Evolutionary conservation across 371 early-diverging fungal species (phyloP), one percentile per base, ranked within the genome.

Genomic region (Mucor irregularis): DNA sequence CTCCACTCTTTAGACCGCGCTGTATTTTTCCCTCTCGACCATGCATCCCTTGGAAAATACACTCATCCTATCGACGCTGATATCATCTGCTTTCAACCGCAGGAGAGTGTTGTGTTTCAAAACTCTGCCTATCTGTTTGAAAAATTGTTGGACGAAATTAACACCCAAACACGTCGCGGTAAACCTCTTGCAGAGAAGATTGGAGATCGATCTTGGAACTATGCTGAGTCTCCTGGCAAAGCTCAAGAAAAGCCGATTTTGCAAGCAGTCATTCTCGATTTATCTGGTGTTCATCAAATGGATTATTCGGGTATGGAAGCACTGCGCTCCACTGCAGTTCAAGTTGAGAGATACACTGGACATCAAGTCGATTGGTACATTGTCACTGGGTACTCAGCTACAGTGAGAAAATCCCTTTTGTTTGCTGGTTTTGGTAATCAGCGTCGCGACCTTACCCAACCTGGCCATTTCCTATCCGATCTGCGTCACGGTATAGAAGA

Each of bases 301-400:
- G 95, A 95, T 55, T 80, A 84, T 25, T 87, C 93, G 1, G 94
- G 91, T 26, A 65, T 89, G 44, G 92, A 92, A 56, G 78, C 81
- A 13, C 74, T 93, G 21, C 56, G 73, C 6, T 76, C 76, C 34
- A 51, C 68, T 5, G 77, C 77, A 1, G 64, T 72, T 2, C 68
- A 72, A 50, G 69, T 73, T 0, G 74, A 77, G 5, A 72, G 80
- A 1, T 68, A 71, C 25, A 35, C 68, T 9, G 72, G 72, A 14
- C 49, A 56, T 19, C 38, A 49, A n/a, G 59, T 68, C 1, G 58
- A 46, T 34, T 76, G 77, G 77, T 73, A 65, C 33, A 62, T 76
- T 37, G 69, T 68, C 9, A 39, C 62, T 26, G 63, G 61, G 4
- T 47, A 59, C 19, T 60, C 75, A 0, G 4, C 33, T 19, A 29